These are phyloP conservation scores for Chaetomiaceae sp. DNA, from an alignment of 2,329 filamentous ascomycete species.

Conservation along the genomic window DNA sequence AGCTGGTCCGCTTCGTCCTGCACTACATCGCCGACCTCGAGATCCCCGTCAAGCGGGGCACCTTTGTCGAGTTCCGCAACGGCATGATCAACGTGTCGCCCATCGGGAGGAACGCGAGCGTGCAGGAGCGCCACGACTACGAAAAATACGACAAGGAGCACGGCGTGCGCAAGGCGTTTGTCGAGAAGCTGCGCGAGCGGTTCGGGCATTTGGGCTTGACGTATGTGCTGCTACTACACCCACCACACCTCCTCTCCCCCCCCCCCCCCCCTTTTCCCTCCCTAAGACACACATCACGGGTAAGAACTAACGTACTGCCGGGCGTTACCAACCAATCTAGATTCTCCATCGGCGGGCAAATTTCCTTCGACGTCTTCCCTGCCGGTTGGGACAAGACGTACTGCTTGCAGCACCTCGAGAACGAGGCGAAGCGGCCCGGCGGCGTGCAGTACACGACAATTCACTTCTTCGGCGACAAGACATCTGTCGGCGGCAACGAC, in stretches of 20 bases:
- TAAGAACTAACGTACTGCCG: neutral
- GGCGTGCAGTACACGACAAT: slow-evolving; percentile 78
- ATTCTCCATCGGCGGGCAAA: slow-evolving; percentile 93
- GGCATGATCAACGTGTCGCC: slow-evolving; percentile 87
- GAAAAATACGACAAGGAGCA: slow-evolving; percentile 75
- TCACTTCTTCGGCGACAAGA: slow-evolving; percentile 99
- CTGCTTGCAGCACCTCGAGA: slow-evolving; percentile 82
- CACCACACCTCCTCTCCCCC: neutral
- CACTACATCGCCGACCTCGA: slow-evolving; percentile 82
- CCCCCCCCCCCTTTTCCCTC: neutral
- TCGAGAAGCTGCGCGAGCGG: slow-evolving; percentile 69
- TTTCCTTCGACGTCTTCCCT: slow-evolving; percentile 98
- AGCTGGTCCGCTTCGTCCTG: slow-evolving; percentile 69
- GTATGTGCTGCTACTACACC: slow-evolving; percentile 41
- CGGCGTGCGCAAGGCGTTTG: slow-evolving; percentile 71
- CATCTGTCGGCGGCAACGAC: slow-evolving; percentile 85
- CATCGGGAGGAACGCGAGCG: slow-evolving; percentile 79
- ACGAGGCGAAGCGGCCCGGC: slow-evolving; percentile 65
- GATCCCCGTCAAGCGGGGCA: slow-evolving; percentile 76
- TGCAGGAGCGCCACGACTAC: slow-evolving; percentile 76
- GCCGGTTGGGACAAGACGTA: slow-evolving; percentile 98
- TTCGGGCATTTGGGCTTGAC: slow-evolving; percentile 83
- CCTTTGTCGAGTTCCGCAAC: slow-evolving; percentile 84
- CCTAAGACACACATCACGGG: no score
- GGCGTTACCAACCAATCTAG: no score